These are phyloP conservation scores for Saccharomycopsis hybrid DNA, from an alignment of 1,139 yeast species.

Conservation along the genomic window DNA sequence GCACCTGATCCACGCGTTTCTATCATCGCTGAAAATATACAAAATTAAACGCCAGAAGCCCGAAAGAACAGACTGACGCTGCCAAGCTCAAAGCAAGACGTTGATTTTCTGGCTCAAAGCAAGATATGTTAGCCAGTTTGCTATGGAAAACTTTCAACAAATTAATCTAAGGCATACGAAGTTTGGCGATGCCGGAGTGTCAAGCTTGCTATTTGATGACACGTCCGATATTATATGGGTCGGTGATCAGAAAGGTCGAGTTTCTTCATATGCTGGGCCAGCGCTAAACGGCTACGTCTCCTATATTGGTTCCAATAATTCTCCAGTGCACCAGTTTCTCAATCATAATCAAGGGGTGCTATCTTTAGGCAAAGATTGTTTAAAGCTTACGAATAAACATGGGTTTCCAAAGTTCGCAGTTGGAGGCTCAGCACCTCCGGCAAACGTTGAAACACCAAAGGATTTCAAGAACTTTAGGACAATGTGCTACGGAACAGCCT, in stretches of 20 bases:
- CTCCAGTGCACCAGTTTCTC: conserved; percentile 44
- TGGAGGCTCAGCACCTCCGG: conserved; percentile 28
- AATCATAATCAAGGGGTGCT: conserved; percentile 53
- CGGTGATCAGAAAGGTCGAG: conserved; percentile 56
- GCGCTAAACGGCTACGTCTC: conserved; percentile 40
- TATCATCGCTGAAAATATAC: too few relatives aligned
- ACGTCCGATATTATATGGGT: conserved; percentile 75
- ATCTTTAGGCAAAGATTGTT: conserved; percentile 45
- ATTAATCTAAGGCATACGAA: conserved; percentile 99
- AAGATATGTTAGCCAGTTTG: too few relatives aligned
- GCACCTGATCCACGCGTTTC: too few relatives aligned
- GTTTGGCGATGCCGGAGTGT: conserved; percentile 63
- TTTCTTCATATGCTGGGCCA: conserved; percentile 41
- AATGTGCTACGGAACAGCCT: conserved; percentile 27
- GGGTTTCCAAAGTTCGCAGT: conserved; percentile 45
- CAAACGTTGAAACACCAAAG: conserved; percentile 30
- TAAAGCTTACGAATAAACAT: conserved; percentile 51
- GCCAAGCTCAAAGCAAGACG: too few relatives aligned
- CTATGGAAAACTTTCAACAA: conserved; percentile 36
- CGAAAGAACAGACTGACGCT: too few relatives aligned
- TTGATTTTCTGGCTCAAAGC: too few relatives aligned
- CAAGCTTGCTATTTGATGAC: conserved; percentile 66
- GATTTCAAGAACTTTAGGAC: conserved; percentile 33
- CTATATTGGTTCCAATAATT: conserved; percentile 39
- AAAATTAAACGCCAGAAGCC: too few relatives aligned